phyloP scores from a whole-genome alignment of 1,139 yeast species.

The Geotrichum phurueaensis region DNA sequence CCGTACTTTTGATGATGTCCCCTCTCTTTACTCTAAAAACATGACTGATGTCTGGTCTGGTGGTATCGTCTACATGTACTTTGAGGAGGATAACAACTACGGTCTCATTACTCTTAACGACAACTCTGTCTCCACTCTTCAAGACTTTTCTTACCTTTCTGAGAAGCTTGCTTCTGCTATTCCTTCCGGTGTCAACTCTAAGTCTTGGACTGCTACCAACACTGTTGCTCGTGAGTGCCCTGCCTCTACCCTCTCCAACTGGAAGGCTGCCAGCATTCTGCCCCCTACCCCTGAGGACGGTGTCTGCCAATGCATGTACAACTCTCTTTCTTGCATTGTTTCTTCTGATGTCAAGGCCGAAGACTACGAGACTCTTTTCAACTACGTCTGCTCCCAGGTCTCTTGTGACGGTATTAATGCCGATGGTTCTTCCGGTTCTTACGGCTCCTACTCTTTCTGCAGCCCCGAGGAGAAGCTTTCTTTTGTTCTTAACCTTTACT shows the following conservation, averaged over 20 bases:
- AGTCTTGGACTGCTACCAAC: conserved; percentile 43
- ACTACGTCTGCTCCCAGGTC: conserved; percentile 42
- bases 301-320: conserved; percentile 51
- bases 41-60: conserved; percentile 86
- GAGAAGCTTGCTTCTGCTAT: not conserved
- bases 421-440: conserved; percentile 39
- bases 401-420: conserved; percentile 10
- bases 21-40: conserved; percentile 39
- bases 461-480: conserved; percentile 53
- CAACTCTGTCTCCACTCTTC: conserved; percentile 50
- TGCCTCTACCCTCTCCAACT: conserved; percentile 39
- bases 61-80: conserved; percentile 86
- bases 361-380: conserved; percentile 52
- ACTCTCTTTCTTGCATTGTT: conserved; percentile 46
- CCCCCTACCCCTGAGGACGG: conserved; percentile 66
- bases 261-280: conserved; percentile 51
- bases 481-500: conserved; percentile 56
- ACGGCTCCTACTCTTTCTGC: conserved; percentile 42
- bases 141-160: conserved; percentile 45
- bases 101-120: conserved; percentile 55
- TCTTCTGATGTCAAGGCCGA: conserved; percentile 39
- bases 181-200: conserved; percentile 4
- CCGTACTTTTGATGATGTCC: conserved; percentile 72
- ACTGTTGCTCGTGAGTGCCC: conserved; percentile 49
- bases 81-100: conserved; percentile 80